Base-by-base conservation (phyloP, 495 filamentous ascomycete species). In the Podospora appendiculata region DNA sequence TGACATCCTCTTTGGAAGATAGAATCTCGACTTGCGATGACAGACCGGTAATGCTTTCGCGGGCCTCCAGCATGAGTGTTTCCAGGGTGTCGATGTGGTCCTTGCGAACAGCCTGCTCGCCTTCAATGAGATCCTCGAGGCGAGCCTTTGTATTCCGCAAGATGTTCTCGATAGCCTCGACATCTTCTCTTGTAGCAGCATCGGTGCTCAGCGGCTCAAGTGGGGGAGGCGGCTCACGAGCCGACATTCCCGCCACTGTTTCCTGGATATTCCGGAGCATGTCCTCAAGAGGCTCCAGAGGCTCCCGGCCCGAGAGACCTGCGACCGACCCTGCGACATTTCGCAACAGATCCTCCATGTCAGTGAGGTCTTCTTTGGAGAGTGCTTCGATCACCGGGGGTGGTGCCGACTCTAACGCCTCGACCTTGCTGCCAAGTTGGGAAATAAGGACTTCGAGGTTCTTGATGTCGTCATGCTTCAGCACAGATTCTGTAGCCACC, bases 151-250 rank as follows among this genome's bases (percentile, higher is more conserved):
- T 88, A 61, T 90, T 91, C 45, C 84, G 79, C 18, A 96, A 78
- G 43, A 96, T 78, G 0, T 84, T 90, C 64, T 95, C 90, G 50
- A 96, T 89, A n/a, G 85, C 87, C 52, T 89, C 82, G 3, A 86
- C 86, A 57, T 95, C 89, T 52, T 92, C 87, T 62, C 79, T 83
- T 19, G 75, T 78, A 18, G 81, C 81, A 3, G 62, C 38, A 48
- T 74, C 59, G 32, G 68, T 65, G 8, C 47, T 66, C 41, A n/a
- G 34, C 14, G 48, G 41, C 13, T 44, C 39, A 17, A 44, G 32
- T 32, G 53, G 40, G 59, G 58, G 34, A 11, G 58, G 42, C 13
- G 65, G 46, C 9, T 70, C 65, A 19, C 53, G 51, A 39, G 51
- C 47, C 2, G 61, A 50, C 36, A 64, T 52, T 33, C 62, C 63